Evolutionary conservation across 768 basidiomycete genomes (phyloP).

Genomic region (Suillus plorans): DNA sequence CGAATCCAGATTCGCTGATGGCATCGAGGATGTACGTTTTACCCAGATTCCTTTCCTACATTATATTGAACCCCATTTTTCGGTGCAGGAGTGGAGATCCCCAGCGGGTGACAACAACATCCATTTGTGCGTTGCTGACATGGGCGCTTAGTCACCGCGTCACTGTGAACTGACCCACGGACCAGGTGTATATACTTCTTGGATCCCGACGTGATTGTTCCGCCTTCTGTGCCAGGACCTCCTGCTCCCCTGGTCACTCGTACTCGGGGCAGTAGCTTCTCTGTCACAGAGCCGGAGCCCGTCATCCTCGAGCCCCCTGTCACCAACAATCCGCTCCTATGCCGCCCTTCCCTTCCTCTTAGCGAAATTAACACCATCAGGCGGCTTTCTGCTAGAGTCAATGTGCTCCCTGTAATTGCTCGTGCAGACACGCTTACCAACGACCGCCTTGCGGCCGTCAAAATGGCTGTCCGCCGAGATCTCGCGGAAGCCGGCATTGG

Average conservation of each 20-base stretch:
- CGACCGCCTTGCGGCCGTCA: constrained; percentile 77
- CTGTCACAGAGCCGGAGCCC: constrained; percentile 69
- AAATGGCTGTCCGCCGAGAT: constrained; percentile 76
- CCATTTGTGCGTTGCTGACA: constrained; percentile 60
- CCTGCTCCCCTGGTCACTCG: constrained; percentile 69
- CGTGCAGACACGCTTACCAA: constrained; percentile 80
- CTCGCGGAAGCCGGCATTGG: constrained; percentile 84
- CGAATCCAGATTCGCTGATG: constrained; percentile 72
- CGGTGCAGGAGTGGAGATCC: constrained; percentile 65
- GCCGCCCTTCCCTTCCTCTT: constrained; percentile 64
- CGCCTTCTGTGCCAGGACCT: constrained; percentile 64
- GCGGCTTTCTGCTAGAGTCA: constrained; percentile 76
- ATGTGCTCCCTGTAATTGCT: constrained; percentile 85
- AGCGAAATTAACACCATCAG: constrained; percentile 78
- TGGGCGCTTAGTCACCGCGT: constrained; percentile 30
- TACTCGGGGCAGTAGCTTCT: constrained; percentile 68
- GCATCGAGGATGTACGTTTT: constrained; percentile 71
- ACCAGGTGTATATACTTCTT: constrained; percentile 83
- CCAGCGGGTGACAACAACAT: constrained; percentile 74
- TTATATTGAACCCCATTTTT: constrained; percentile 21
- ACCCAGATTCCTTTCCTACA: constrained; percentile 20
- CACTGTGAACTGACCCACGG: constrained; percentile 20
- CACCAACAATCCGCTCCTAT: constrained; percentile 67
- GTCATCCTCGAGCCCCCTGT: constrained; percentile 81
- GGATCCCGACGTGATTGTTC: constrained; percentile 80